Evolutionary conservation across 495 filamentous ascomycete genomes (phyloP).

Genomic region (Mytilinidion resinicola): DNA sequence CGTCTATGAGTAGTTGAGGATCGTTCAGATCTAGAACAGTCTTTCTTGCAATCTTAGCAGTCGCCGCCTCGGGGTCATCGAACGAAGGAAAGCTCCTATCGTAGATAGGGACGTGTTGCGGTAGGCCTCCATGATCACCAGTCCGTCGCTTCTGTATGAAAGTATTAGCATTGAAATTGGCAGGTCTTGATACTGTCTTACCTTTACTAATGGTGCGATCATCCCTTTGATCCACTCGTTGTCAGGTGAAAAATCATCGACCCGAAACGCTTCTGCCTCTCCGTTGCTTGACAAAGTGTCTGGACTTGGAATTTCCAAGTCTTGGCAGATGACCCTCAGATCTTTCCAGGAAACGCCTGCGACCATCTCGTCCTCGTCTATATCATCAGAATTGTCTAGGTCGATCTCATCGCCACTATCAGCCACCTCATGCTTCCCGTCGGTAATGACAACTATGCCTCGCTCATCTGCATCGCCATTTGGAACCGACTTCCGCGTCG

Average conservation of each 20-base stretch:
- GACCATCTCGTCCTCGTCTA: constrained; percentile 58
- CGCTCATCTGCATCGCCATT: constrained; percentile 47
- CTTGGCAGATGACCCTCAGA: constrained; percentile 69
- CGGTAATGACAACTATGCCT: constrained; percentile 52
- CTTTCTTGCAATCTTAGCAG: constrained; percentile 62
- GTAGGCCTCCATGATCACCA: constrained; percentile 34
- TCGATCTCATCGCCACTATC: constrained; percentile 49
- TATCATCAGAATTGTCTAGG: constrained; percentile 36
- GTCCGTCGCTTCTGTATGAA: constrained; percentile 42
- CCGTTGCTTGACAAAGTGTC: constrained; percentile 17
- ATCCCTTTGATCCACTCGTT: constrained; percentile 10
- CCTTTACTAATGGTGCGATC: constrained; percentile 10
- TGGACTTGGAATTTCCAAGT: constrained; percentile 53
- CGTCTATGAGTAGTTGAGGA: constrained; percentile 74
- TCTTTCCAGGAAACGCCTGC: constrained; percentile 68
- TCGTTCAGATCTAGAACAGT: constrained; percentile 87
- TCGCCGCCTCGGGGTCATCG: constrained; percentile 56
- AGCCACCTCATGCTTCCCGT: constrained; percentile 45
- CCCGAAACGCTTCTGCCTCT: constrained; percentile 3
- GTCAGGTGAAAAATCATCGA: constrained; percentile 8
- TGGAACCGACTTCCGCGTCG: constrained; percentile 47
- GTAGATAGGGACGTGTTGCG: constrained; percentile 41
- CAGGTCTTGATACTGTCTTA: constrained; percentile 10
- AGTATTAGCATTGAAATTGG: background rate
- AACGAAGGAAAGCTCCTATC: constrained; percentile 48